phyloP scores from a whole-genome alignment of 225 moss, liverwort and hornwort species.

The Sphagnum tenellum region DNA sequence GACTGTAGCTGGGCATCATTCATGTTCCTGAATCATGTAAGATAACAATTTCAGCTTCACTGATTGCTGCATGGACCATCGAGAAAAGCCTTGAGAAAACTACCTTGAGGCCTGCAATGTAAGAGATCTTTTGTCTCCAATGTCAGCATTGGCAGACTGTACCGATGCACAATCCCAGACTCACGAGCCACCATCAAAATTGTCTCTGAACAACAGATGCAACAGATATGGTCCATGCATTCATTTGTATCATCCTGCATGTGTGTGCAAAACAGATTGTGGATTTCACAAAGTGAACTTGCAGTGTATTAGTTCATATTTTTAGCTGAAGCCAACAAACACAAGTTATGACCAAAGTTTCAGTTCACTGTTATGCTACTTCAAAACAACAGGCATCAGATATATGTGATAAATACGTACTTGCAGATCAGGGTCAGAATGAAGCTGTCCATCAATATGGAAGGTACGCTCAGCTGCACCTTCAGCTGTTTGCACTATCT shows the following conservation, averaged over 20 bases:
- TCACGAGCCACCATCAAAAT: slow-evolving; percentile 68
- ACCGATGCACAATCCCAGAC: slow-evolving; percentile 64
- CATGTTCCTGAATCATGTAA: too few species aligned
- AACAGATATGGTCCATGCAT: slow-evolving; percentile 63
- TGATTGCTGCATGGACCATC: too few species aligned
- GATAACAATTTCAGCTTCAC: too few species aligned
- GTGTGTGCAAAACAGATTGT: background rate
- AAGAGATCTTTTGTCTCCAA: slow-evolving; percentile 49
- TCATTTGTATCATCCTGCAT: slow-evolving; percentile 18
- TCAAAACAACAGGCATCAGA: too few species aligned
- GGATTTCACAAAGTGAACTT: slow-evolving; percentile 8
- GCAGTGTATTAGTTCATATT: background rate
- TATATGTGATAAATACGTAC: too few species aligned
- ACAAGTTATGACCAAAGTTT: too few species aligned
- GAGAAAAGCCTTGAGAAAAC: too few species aligned
- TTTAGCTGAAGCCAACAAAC: too few species aligned
- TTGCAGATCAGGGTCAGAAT: slow-evolving; percentile 8
- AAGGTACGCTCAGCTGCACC: slow-evolving; percentile 42
- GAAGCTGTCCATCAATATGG: slow-evolving; percentile 53
- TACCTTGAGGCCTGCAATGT: slow-evolving; percentile 76
- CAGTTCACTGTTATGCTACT: too few species aligned
- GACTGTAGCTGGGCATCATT: too few species aligned
- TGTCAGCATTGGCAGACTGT: slow-evolving; percentile 30
- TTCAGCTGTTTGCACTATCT: slow-evolving; percentile 11
- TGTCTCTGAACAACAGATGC: slow-evolving; percentile 72